Evolutionary conservation across 2,329 filamentous ascomycete species (phyloP).

Genomic region (Botryotinia globosa): DNA sequence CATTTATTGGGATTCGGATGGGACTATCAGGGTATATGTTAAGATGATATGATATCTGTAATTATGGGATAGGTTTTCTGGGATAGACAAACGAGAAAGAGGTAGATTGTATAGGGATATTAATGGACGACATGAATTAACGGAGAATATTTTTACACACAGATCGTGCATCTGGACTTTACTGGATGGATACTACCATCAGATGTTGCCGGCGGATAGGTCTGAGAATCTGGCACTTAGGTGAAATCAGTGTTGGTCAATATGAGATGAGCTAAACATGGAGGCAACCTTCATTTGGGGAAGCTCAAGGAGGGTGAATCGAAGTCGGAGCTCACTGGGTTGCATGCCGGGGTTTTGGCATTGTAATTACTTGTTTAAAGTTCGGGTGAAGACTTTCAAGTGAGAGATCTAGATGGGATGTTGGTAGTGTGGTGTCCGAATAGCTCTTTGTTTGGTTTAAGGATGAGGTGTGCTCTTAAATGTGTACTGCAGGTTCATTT

Average conservation of each 20-base stretch:
- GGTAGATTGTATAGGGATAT: not conserved
- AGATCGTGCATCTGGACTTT: not conserved
- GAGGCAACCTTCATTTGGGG: not conserved
- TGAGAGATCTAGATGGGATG: not conserved
- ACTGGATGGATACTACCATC: not conserved
- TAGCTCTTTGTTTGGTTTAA: not conserved
- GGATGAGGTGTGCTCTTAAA: not conserved
- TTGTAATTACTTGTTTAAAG: not conserved
- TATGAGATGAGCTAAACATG: not conserved
- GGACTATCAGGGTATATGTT: not conserved
- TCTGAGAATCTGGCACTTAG: not conserved
- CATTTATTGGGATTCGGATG: not conserved
- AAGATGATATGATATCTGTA: not conserved
- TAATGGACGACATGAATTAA: conserved; percentile 14
- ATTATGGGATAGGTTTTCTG: not conserved
- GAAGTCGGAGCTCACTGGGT: not conserved
- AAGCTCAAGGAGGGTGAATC: not conserved
- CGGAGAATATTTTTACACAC: not conserved
- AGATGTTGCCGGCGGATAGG: not conserved
- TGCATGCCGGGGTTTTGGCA: not conserved
- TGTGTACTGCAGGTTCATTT: not conserved
- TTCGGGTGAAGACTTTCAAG: not conserved
- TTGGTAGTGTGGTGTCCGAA: not conserved
- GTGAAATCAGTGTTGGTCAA: not conserved
- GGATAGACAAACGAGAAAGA: conserved; percentile 11